Conservation (phyloP, 1,139 yeast genomes). For the Yamadazyma oceani region DNA sequence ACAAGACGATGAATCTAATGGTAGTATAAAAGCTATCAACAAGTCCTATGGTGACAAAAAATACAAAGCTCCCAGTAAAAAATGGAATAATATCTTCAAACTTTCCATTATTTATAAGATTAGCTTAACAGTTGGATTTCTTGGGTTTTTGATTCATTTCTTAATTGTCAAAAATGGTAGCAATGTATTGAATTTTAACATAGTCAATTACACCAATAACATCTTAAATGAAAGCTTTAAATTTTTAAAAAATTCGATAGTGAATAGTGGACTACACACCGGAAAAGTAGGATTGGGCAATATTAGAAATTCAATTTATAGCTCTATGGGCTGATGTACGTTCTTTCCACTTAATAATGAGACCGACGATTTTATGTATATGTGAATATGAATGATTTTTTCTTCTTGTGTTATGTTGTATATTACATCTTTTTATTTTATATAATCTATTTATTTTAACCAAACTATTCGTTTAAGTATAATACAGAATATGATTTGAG, state of each 20-base stretch:
- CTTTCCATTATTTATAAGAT: constrained; percentile 27
- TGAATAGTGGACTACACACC: constrained; percentile 20
- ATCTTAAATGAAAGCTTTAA: constrained; percentile 8
- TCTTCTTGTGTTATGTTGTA: constrained; percentile 4
- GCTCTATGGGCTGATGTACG: constrained; percentile 8
- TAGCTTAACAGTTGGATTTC: constrained; percentile 42
- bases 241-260: constrained; percentile 18
- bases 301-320: constrained; percentile 26
- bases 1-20: too few species aligned
- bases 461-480: too few species aligned
- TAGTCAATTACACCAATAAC: constrained; percentile 7
- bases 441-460: too few species aligned
- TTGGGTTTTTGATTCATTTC: constrained; percentile 42
- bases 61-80: constrained; percentile 6
- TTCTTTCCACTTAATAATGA: neutral
- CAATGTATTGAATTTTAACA: constrained; percentile 7
- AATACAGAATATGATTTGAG: too few species aligned
- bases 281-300: constrained; percentile 37
- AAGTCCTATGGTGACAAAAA: neutral
- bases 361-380: too few species aligned
- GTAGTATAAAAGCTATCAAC: too few species aligned
- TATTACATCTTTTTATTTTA: neutral
- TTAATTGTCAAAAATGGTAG: constrained; percentile 24
- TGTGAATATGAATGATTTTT: constrained; percentile 1
- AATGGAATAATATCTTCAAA: constrained; percentile 12